These are phyloP conservation scores for Orychophragmus violaceus DNA, from an alignment of 345 rosid genomes.

Conservation along the genomic window DNA sequence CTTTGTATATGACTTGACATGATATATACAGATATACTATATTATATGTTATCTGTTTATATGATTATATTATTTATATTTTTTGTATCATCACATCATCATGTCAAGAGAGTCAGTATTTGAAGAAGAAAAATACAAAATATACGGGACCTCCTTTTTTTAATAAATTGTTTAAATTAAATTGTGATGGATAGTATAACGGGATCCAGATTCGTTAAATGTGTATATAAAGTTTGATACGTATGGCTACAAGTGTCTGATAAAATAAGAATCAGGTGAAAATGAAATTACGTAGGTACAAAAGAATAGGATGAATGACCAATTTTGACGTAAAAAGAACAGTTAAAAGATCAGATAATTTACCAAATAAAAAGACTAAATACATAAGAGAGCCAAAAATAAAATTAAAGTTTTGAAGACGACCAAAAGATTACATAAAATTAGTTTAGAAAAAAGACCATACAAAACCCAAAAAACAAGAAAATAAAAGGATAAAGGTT, in stretches of 20 bases:
- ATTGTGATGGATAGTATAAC: not conserved
- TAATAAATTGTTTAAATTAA: not conserved
- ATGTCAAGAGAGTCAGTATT: constrained; percentile 17
- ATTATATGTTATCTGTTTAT: no score
- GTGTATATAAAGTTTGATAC: constrained; percentile 12
- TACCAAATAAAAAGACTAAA: not conserved
- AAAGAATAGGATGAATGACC: constrained; percentile 20
- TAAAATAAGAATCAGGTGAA: constrained; percentile 27
- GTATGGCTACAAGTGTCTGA: constrained; percentile 5
- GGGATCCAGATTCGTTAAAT: not conserved
- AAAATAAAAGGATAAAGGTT: not conserved
- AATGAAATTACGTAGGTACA: constrained; percentile 16
- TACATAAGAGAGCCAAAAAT: not conserved
- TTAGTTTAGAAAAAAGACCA: not conserved
- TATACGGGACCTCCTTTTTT: constrained; percentile 11
- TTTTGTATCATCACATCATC: constrained; percentile 29
- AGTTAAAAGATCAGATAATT: not conserved
- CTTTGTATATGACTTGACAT: constrained; percentile 22
- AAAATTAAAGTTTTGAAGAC: not conserved
- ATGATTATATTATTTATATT: not conserved
- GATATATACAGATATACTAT: no score
- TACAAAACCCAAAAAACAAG: not conserved
- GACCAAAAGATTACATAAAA: not conserved
- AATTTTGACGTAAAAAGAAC: not conserved
- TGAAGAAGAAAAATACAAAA: constrained; percentile 22